Conservation (phyloP, 2,329 filamentous ascomycete genomes). For the Penicillium paneum region DNA sequence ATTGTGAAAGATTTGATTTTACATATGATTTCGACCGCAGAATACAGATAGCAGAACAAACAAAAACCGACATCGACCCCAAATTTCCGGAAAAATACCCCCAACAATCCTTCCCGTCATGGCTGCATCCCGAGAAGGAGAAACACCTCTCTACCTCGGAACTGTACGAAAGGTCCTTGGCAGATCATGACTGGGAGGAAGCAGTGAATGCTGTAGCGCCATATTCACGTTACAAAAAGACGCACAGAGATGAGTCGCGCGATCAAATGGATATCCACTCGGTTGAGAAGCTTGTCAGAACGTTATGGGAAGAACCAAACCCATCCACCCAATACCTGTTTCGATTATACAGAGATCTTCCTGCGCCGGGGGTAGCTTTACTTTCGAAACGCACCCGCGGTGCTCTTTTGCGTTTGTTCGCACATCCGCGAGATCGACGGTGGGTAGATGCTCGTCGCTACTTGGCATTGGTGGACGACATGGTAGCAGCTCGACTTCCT, state of each 20-base stretch:
- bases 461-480: conserved; percentile 77
- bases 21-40: conserved; percentile 5
- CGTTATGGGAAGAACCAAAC: conserved; percentile 45
- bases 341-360: conserved; percentile 52
- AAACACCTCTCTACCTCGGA: conserved; percentile 21
- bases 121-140: conserved; percentile 17
- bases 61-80: background rate
- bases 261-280: conserved; percentile 36
- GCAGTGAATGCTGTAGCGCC: conserved; percentile 38
- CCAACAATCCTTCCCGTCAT: conserved; percentile 12
- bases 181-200: conserved; percentile 24
- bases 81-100: background rate
- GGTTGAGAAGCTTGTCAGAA: conserved; percentile 39
- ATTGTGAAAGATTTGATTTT: conserved; percentile 7
- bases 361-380: conserved; percentile 52
- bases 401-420: conserved; percentile 65
- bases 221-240: conserved; percentile 37
- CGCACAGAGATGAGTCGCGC: conserved; percentile 17
- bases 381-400: conserved; percentile 55
- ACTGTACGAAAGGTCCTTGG: conserved; percentile 25
- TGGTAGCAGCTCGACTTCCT: conserved; percentile 68
- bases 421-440: conserved; percentile 47
- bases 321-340: conserved; percentile 50
- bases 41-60: background rate
- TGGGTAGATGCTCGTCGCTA: conserved; percentile 68